phyloP scores from a whole-genome alignment of 2,329 filamentous ascomycete species.

The Leptographium procerum region DNA sequence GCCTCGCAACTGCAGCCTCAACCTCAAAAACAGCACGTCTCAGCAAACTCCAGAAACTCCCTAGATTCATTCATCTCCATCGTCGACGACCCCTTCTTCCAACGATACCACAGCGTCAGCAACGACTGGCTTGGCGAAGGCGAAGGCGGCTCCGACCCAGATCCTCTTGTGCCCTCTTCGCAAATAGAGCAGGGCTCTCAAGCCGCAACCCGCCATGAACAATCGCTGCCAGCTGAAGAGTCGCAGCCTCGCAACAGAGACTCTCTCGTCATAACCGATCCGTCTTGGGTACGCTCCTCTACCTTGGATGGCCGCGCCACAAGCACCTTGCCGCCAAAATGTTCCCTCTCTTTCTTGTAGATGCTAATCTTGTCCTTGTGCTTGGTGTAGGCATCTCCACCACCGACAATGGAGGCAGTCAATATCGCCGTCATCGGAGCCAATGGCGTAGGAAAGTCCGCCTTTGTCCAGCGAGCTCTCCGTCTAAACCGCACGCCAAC shows the following conservation, averaged over 20 bases:
- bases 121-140: constrained; percentile 19
- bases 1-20: constrained; percentile 4
- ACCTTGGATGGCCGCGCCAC: not conserved
- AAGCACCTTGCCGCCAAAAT: not conserved
- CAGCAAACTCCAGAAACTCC: constrained; percentile 17
- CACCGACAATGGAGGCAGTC: constrained; percentile 41
- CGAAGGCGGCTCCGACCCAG: constrained; percentile 7
- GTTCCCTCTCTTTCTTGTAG: not conserved
- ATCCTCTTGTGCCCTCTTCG: constrained; percentile 13
- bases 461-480: constrained; percentile 53
- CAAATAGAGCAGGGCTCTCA: constrained; percentile 13
- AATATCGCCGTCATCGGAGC: constrained; percentile 58
- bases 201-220: constrained; percentile 27
- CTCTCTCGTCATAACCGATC: constrained; percentile 23
- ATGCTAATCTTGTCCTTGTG: not conserved
- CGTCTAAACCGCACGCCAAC: constrained; percentile 41
- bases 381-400: not conserved
- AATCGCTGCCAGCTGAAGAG: constrained; percentile 25
- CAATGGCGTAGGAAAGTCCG: constrained; percentile 55
- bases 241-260: constrained; percentile 33
- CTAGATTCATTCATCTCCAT: constrained; percentile 41
- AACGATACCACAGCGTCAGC: constrained; percentile 28
- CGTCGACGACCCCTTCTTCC: constrained; percentile 44
- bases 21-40: constrained; percentile 3
- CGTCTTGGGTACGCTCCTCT: not conserved